A percentile compares a stretch with the other conserved stretches of the same genome.
These are phyloP conservation scores for Fusarium zealandicum DNA, from an alignment of 2,329 filamentous ascomycete genomes.

Conservation along the genomic window DNA sequence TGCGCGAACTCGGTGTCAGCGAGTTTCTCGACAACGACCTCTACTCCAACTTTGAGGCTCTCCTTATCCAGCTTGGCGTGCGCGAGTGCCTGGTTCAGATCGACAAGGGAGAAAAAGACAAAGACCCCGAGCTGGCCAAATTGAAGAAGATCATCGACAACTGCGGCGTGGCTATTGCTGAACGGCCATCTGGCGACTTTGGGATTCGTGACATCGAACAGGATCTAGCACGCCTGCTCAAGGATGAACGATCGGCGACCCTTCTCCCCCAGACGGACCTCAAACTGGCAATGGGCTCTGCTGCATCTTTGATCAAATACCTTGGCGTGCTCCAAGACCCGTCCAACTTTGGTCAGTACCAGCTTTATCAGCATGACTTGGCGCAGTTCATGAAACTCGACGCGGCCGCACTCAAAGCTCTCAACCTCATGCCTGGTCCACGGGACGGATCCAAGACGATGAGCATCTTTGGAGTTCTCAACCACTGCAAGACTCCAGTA, in stretches of 20 bases:
- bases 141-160: constrained; percentile 88
- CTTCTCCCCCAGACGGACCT: constrained; percentile 88
- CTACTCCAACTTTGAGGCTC: constrained; percentile 96
- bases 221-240: constrained; percentile 84
- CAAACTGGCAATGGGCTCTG: constrained; percentile 95
- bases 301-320: constrained; percentile 93
- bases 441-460: constrained; percentile 96
- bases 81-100: constrained; percentile 90
- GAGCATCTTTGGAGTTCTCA: constrained; percentile 92
- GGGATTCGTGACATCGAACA: constrained; percentile 93
- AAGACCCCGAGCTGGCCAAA: constrained; percentile 88
- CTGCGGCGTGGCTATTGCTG: constrained; percentile 88
- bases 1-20: constrained; percentile 92
- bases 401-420: constrained; percentile 87
- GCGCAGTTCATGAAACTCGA: constrained; percentile 99
- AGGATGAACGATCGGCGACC: constrained; percentile 80
- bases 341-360: constrained; percentile 96
- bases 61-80: constrained; percentile 94
- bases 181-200: constrained; percentile 80
- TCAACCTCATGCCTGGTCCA: constrained; percentile 96
- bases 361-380: constrained; percentile 95
- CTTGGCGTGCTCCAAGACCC: constrained; percentile 87
- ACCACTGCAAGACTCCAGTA: constrained; percentile 96
- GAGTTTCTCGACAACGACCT: constrained; percentile 99
- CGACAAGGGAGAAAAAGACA: constrained; percentile 81